These are phyloP conservation scores for Saccharomycopsis sp. DNA, from an alignment of 805 yeast species.

Conservation along the genomic window DNA sequence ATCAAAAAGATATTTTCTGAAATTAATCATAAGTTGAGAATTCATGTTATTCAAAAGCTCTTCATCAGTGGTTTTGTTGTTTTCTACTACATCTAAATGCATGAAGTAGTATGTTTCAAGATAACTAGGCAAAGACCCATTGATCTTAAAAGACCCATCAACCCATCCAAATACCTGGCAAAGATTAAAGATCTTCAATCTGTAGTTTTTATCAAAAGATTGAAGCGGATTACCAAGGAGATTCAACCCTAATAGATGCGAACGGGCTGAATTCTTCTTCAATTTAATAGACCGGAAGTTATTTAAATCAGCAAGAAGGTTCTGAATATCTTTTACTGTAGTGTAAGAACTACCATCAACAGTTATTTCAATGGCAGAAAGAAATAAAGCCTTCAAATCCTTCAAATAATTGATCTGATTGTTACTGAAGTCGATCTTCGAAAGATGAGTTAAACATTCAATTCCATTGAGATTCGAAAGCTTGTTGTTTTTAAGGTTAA, in stretches of 20 bases:
- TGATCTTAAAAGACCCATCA: conserved; percentile 41
- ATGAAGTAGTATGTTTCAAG: conserved; percentile 50
- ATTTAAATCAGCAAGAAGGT: conserved; percentile 32
- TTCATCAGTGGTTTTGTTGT: conserved; percentile 25
- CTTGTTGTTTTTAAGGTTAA: conserved; percentile 46
- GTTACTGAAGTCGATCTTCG: conserved; percentile 48
- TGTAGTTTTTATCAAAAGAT: conserved; percentile 37
- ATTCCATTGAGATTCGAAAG: conserved; percentile 38
- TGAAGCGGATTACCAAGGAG: conserved; percentile 36
- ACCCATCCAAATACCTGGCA: conserved; percentile 46
- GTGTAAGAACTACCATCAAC: conserved; percentile 24
- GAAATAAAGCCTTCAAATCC: conserved; percentile 36
- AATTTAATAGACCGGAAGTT: conserved; percentile 36
- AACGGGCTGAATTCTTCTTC: conserved; percentile 24
- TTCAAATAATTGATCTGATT: conserved; percentile 36
- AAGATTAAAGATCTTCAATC: conserved; percentile 50
- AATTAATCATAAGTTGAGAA: conserved; percentile 12
- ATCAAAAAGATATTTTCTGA: conserved; percentile 19
- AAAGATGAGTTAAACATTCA: conserved; percentile 37
- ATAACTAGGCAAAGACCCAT: conserved; percentile 56
- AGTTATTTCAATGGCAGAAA: conserved; percentile 16
- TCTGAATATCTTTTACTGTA: conserved; percentile 48
- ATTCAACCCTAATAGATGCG: conserved; percentile 26
- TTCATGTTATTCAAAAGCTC: neutral
- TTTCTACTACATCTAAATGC: conserved; percentile 41